Conservation (phyloP, 805 yeast genomes). For the Isabelozyma heimii region DNA sequence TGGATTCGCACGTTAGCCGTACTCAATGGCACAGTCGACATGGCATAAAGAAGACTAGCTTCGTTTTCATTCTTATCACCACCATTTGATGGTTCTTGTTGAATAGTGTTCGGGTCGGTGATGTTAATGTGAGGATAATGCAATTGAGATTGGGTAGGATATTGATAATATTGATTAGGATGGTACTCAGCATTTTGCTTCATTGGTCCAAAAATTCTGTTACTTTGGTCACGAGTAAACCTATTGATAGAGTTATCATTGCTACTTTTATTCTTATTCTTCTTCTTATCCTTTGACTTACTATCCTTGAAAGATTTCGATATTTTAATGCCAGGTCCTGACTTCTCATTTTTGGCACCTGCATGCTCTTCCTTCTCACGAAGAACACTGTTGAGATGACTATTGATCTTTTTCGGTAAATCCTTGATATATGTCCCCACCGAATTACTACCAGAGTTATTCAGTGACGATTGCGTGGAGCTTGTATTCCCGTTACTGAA, state of each 20-base stretch:
- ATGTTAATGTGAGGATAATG: constrained; percentile 2
- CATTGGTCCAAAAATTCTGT: constrained; percentile 13
- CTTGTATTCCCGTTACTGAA: constrained; percentile 6
- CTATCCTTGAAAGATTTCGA: not conserved
- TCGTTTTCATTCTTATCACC: not conserved
- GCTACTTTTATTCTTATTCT: not conserved
- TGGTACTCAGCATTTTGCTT: not conserved
- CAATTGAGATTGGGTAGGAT: constrained; percentile 19
- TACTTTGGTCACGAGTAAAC: constrained; percentile 17
- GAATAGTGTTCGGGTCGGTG: not conserved
- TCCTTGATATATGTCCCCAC: constrained; percentile 4
- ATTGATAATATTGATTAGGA: constrained; percentile 17
- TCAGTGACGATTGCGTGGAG: constrained; percentile 3
- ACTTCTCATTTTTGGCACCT: not conserved
- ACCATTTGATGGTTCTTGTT: not conserved
- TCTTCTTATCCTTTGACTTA: not conserved
- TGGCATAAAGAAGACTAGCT: not conserved
- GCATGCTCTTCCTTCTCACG: no score
- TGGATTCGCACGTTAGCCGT: constrained; percentile 3
- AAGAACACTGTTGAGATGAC: no score
- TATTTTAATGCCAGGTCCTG: not conserved
- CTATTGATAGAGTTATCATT: constrained; percentile 6
- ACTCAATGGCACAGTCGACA: constrained; percentile 1
- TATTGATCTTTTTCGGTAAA: not conserved
- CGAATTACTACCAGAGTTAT: constrained; percentile 5